Percentiles rank a stretch among this genome's conserved stretches.
These are phyloP conservation scores for Hypoxylon sp. DNA, from an alignment of 2,329 filamentous ascomycete species.

Conservation along the genomic window DNA sequence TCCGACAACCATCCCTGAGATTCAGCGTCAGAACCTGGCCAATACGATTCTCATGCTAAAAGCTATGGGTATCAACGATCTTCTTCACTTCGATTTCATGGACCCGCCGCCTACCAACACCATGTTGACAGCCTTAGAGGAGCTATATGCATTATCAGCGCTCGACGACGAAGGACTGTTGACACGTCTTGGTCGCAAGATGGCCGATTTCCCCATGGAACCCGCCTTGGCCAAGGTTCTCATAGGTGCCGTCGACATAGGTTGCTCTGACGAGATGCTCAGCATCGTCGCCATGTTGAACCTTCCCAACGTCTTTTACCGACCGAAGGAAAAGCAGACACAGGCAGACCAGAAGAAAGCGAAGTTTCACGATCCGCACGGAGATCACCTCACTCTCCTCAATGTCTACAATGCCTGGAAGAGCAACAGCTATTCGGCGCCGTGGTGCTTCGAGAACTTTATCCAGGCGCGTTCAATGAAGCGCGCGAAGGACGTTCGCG, in stretches of 20 bases:
- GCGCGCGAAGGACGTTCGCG: conserved; percentile 89
- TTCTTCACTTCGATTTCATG: conserved; percentile 99
- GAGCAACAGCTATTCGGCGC: conserved; percentile 79
- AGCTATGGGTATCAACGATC: conserved; percentile 98
- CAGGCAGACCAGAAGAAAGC: conserved; percentile 98
- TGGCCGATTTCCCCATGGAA: conserved; percentile 99
- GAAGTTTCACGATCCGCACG: conserved; percentile 95
- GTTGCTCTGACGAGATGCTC: conserved; percentile 93
- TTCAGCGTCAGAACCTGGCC: conserved; percentile 92
- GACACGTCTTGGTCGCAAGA: conserved; percentile 91
- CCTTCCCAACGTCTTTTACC: conserved; percentile 88
- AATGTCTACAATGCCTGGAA: conserved; percentile 99
- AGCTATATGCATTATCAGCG: conserved; percentile 90
- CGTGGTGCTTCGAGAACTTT: conserved; percentile 98
- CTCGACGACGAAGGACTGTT: conserved; percentile 95
- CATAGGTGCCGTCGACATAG: conserved; percentile 86
- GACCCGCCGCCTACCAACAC: conserved; percentile 97
- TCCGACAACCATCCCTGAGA: conserved; percentile 94
- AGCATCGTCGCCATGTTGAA: conserved; percentile 96
- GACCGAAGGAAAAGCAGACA: conserved; percentile 95
- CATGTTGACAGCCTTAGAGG: conserved; percentile 95
- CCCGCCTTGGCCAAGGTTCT: conserved; percentile 90
- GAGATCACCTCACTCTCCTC: conserved; percentile 92
- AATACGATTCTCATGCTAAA: conserved; percentile 97
- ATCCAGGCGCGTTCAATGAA: conserved; percentile 92